Conservation (phyloP, 2,329 filamentous ascomycete genomes). For the Trichoderma sp. region DNA sequence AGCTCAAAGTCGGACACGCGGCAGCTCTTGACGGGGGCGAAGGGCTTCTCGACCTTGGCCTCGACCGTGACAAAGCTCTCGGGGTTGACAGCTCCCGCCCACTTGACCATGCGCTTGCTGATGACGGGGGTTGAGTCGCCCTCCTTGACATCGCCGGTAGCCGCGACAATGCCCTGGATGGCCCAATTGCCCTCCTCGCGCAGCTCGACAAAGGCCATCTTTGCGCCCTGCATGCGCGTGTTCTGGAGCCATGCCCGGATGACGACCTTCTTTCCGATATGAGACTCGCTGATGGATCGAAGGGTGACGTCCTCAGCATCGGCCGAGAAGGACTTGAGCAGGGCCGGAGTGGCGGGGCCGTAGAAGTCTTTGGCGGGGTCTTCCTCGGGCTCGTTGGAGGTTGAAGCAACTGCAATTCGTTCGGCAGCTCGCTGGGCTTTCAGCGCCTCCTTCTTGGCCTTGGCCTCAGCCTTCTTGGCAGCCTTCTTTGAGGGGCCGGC, state of each 20-base stretch:
- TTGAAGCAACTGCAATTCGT: constrained; percentile 69
- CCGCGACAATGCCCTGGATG: constrained; percentile 74
- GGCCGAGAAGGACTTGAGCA: constrained; percentile 40
- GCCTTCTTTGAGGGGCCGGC: constrained; percentile 56
- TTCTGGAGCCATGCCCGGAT: constrained; percentile 85
- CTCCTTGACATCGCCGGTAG: constrained; percentile 58
- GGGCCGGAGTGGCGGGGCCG: constrained; percentile 63
- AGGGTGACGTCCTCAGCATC: constrained; percentile 60
- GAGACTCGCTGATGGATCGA: constrained; percentile 59
- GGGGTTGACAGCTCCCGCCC: constrained; percentile 68
- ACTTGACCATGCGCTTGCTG: constrained; percentile 92
- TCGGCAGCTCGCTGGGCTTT: constrained; percentile 74
- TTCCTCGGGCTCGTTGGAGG: constrained; percentile 63
- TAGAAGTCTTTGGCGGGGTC: constrained; percentile 76
- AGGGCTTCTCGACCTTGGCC: constrained; percentile 75
- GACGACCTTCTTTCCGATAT: constrained; percentile 68
- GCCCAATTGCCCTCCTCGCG: constrained; percentile 68
- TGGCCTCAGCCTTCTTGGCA: constrained; percentile 78
- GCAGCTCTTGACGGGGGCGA: constrained; percentile 85
- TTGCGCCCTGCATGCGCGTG: constrained; percentile 55
- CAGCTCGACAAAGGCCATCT: constrained; percentile 82
- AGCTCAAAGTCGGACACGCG: constrained; percentile 78
- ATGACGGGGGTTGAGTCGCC: constrained; percentile 37
- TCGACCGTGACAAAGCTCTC: constrained; percentile 84
- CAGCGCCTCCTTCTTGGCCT: constrained; percentile 83